Conservation (phyloP, 805 yeast genomes). For the Wickerhamiella siamensis region DNA sequence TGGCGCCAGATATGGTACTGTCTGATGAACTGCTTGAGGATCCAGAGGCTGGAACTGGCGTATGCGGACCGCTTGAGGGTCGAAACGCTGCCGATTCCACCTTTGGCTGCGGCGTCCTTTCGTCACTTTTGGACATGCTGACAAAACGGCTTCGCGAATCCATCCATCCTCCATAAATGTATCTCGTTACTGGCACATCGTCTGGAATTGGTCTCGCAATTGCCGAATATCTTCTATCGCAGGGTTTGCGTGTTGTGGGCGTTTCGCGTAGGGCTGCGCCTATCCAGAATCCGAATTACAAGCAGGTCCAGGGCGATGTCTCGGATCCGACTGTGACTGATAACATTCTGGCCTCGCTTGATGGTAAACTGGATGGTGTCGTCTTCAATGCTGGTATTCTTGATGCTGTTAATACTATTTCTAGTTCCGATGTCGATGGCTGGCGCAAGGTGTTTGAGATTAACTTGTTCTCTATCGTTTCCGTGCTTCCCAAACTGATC, state of each 20-base stretch:
- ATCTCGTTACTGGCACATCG: slow-evolving; percentile 20
- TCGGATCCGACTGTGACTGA: slow-evolving; percentile 26
- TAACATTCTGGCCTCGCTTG: slow-evolving; percentile 20
- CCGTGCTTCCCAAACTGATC: slow-evolving; percentile 30
- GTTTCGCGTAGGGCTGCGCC: slow-evolving; percentile 52
- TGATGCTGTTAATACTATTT: slow-evolving; percentile 53
- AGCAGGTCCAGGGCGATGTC: slow-evolving; percentile 39
- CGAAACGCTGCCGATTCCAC: not conserved
- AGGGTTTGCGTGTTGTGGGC: slow-evolving; percentile 40
- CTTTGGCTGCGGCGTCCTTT: not conserved
- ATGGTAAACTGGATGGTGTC: slow-evolving; percentile 29
- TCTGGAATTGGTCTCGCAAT: slow-evolving; percentile 71
- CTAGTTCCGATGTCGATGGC: slow-evolving; percentile 33
- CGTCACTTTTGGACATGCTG: not conserved
- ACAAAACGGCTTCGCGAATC: not conserved
- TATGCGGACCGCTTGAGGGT: not conserved
- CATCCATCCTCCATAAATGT: slow-evolving; percentile 2
- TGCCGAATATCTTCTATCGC: slow-evolving; percentile 36
- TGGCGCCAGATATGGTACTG: no score
- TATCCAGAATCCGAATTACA: slow-evolving; percentile 28
- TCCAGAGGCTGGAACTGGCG: no score
- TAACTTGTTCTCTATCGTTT: slow-evolving; percentile 64
- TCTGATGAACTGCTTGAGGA: no score
- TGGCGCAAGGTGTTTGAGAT: slow-evolving; percentile 61
- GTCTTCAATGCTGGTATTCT: slow-evolving; percentile 65